These are phyloP conservation scores for Malania oleifera DNA, from an alignment of 164 flowering plant genomes.

Conservation along the genomic window DNA sequence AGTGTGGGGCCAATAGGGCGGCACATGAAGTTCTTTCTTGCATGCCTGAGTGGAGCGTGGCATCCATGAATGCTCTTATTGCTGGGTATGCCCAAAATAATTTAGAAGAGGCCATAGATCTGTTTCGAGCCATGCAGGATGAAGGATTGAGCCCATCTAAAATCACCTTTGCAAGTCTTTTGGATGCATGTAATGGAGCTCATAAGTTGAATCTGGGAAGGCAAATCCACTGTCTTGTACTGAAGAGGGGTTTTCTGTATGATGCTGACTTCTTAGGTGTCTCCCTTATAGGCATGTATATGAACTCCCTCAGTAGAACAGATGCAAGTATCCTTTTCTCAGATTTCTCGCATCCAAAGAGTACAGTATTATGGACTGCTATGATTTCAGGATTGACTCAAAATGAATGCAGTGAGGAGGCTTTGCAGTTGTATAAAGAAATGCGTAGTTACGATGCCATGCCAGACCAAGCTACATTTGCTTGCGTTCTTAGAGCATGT, in stretches of 20 bases:
- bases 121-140: constrained; percentile 43
- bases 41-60: constrained; percentile 61
- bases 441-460: constrained; percentile 46
- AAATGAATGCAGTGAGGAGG: constrained; percentile 51
- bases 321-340: constrained; percentile 58
- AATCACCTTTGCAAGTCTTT: constrained; percentile 66
- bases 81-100: constrained; percentile 53
- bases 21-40: constrained; percentile 38
- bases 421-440: constrained; percentile 44
- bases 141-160: constrained; percentile 60
- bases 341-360: constrained; percentile 52
- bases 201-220: constrained; percentile 39
- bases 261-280: constrained; percentile 51
- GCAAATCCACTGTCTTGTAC: constrained; percentile 56
- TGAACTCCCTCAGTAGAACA: constrained; percentile 31
- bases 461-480: constrained; percentile 89
- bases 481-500: constrained; percentile 67
- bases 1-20: constrained; percentile 53
- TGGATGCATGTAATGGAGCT: constrained; percentile 50
- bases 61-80: constrained; percentile 71
- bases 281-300: constrained; percentile 72
- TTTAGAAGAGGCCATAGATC: constrained; percentile 42
- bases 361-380: constrained; percentile 70
- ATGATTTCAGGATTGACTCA: constrained; percentile 69
- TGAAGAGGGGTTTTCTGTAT: constrained; percentile 47